Base-by-base conservation (phyloP, 768 basidiomycete genomes). In the Cubamyces lactineus region DNA sequence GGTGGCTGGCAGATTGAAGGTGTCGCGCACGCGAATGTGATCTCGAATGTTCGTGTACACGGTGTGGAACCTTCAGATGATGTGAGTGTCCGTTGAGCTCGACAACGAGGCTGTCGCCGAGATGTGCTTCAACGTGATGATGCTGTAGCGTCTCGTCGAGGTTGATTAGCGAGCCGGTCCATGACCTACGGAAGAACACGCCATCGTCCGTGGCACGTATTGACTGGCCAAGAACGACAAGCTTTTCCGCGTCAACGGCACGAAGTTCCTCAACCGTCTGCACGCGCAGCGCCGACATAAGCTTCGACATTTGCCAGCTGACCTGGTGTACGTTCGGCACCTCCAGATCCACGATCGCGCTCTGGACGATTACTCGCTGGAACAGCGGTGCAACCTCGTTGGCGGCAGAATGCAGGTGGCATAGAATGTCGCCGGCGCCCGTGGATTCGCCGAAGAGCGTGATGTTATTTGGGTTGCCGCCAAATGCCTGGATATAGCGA, bases 331-430 rank as follows among this genome's bases (percentile, higher is more conserved):
- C 77, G 66, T 84, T 82, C 0, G 88, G 87, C 6, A 89, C 72
- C 61, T 79, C 84, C 57, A 81, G 78, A 23, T 91, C 87, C 58
- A 89, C 73, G 38, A 88, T 76, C 5, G 86, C 82, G 54, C 86
- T 89, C 70, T 92, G 91, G n/a, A 89, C 74, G 66, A 92, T 88
- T 11, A 88, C 86, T 13, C 89, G 89, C 59, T 84, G 78, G 74
- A 92, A 91, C 28, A 91, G 71, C 17, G 87, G 89, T 2, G 74
- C 70, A 2, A 73, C 72, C 40, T 86, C 80, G 73, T 92, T 92
- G 21, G 77, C 76, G 24, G 75, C 76, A 13, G 91, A 92, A 61
- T 88, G 80, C 12, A 92, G 62, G 50, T 76, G 75, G 52, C 67
- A 73, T 15, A 77, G 70, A 12, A 77, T 71, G 57, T 77, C 76